Evolutionary conservation across 352 stramenopile genomes (phyloP).

Genomic region (Aphanomyces stellatus): DNA sequence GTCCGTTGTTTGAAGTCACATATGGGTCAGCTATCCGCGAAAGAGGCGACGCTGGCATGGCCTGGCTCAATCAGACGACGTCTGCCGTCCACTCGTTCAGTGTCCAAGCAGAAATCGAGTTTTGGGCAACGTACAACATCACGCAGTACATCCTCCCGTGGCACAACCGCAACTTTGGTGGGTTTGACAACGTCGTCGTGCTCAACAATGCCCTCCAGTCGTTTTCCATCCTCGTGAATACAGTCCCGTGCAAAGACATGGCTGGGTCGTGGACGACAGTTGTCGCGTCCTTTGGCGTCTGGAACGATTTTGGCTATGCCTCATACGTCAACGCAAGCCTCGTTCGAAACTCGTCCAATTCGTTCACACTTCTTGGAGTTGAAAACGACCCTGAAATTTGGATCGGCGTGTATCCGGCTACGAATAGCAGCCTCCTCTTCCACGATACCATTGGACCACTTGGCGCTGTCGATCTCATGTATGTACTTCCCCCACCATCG

Average conservation of each 20-base stretch:
- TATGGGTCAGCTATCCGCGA: neutral
- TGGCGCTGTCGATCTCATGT: neutral
- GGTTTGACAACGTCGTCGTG: neutral
- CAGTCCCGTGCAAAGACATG: neutral
- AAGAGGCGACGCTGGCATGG: neutral
- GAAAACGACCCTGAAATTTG: neutral
- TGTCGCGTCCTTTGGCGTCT: neutral
- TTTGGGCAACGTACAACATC: neutral
- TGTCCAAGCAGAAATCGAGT: no score
- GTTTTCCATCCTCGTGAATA: neutral
- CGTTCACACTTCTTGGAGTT: neutral
- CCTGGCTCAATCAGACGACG: neutral
- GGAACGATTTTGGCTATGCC: neutral
- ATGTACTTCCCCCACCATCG: no score
- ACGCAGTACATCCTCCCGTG: neutral
- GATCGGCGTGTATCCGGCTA: neutral
- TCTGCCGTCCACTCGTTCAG: no score
- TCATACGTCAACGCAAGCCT: neutral
- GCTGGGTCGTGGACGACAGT: neutral
- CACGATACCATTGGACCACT: neutral
- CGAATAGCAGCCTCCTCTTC: neutral
- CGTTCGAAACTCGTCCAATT: neutral
- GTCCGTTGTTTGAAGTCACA: neutral
- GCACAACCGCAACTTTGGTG: neutral
- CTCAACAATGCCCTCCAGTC: neutral